phyloP scores from a whole-genome alignment of 805 yeast species.

The Metschnikowia cerradonensis region DNA sequence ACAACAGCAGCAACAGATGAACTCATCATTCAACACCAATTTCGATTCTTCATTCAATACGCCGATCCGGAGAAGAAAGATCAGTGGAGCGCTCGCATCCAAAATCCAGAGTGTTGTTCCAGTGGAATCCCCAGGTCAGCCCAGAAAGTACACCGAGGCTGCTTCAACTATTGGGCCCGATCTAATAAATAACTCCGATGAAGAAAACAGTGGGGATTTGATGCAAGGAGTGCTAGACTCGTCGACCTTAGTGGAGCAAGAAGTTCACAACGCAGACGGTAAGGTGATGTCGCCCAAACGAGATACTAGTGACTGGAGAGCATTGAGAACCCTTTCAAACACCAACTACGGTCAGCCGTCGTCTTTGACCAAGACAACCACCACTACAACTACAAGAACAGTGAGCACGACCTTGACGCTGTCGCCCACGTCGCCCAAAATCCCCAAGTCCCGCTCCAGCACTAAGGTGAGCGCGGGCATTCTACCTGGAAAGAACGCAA shows the following conservation, averaged over 20 bases:
- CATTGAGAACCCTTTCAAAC: constrained; percentile 35
- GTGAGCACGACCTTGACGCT: constrained; percentile 39
- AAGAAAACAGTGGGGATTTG: constrained; percentile 26
- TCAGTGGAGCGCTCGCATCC: constrained; percentile 63
- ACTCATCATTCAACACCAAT: constrained; percentile 27
- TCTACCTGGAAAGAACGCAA: constrained; percentile 15
- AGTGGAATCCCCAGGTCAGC: constrained; percentile 93
- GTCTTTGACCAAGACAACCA: constrained; percentile 40
- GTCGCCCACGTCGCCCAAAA: constrained; percentile 30
- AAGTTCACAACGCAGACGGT: constrained; percentile 15
- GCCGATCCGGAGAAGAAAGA: constrained; percentile 65
- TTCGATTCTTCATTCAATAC: constrained; percentile 57
- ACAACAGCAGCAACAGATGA: constrained; percentile 28
- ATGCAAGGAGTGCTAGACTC: constrained; percentile 22
- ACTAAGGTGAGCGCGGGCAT: constrained; percentile 13
- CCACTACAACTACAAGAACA: constrained; percentile 48
- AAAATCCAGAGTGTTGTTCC: constrained; percentile 80
- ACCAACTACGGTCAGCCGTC: constrained; percentile 30
- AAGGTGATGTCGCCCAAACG: constrained; percentile 23
- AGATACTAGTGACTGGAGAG: constrained; percentile 34
- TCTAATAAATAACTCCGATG: constrained; percentile 43
- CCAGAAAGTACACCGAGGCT: constrained; percentile 60
- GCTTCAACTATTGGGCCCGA: constrained; percentile 32
- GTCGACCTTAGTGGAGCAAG: constrained; percentile 14
- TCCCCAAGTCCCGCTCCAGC: constrained; percentile 16